phyloP scores from a whole-genome alignment of 257 asterid genomes.

The Plantago major region DNA sequence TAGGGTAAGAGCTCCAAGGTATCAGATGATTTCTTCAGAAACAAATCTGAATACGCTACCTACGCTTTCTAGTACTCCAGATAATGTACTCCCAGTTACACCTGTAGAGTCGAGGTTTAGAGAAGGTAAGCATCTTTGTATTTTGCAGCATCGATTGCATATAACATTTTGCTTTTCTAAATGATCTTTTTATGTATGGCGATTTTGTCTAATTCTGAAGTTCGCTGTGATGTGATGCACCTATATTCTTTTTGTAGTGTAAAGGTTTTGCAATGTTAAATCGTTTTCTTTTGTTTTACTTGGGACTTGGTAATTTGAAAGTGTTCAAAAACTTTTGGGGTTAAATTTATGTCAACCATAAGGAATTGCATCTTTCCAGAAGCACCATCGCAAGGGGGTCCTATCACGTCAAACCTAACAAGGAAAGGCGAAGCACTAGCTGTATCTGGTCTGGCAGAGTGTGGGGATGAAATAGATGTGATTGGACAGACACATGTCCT shows the following conservation, averaged over 20 bases:
- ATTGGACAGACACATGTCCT: slow-evolving; percentile 79
- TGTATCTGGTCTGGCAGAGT: slow-evolving; percentile 79
- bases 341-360: slow-evolving; percentile 1
- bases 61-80: slow-evolving; percentile 65
- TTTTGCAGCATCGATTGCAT: slow-evolving; percentile 12
- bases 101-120: slow-evolving; percentile 37
- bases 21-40: slow-evolving; percentile 85
- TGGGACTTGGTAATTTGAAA: no score
- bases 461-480: slow-evolving; percentile 83
- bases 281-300: neutral
- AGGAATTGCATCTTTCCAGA: slow-evolving; percentile 34
- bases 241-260: neutral
- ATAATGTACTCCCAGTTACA: slow-evolving; percentile 60
- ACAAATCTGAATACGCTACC: slow-evolving; percentile 84
- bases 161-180: slow-evolving; percentile 4
- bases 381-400: slow-evolving; percentile 58
- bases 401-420: slow-evolving; percentile 52
- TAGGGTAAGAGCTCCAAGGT: slow-evolving; percentile 88
- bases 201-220: slow-evolving; percentile 1
- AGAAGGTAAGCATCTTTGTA: slow-evolving; percentile 44
- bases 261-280: neutral
- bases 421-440: slow-evolving; percentile 97
- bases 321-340: neutral
- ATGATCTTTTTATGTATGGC: neutral
- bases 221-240: slow-evolving; percentile 1